Evolutionary conservation across 805 yeast species (phyloP), one percentile per base, ranked within the genome.

Genomic region (Lipomyces lipofer): DNA sequence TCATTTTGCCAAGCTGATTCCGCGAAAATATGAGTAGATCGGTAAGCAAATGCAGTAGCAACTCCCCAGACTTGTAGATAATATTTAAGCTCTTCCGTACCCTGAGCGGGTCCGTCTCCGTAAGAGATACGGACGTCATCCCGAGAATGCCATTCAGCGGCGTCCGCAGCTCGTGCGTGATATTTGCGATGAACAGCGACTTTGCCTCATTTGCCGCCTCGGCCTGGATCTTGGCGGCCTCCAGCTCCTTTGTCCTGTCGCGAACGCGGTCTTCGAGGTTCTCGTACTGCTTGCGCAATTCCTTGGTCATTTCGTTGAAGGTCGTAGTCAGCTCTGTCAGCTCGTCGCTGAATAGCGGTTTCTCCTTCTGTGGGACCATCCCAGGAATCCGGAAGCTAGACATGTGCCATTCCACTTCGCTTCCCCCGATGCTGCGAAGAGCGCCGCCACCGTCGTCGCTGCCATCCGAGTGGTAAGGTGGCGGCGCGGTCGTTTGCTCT

Each of bases 141-240:
- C 98, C 98, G 51, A 94, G 73, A 39, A 94, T 94, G 67, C 99
- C 99, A 69, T 94, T 94, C 58, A 94, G 75, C 1, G 99, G 99
- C 0, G 98, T 94, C 63, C 98, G 80, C 66, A 94, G 76, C 73
- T 94, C 99, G 69, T 89, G 97, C 0, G 96, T 88, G 15, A 89
- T 90, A 63, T 91, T 88, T 1, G 97, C 96, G 64, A 89, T 85
- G 67, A 89, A 89, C 5, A 88, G 90, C 5, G 98, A 91, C 67
- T 94, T 94, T 2, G 98, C 96, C 63, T 94, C 97, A 69, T 92
- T 92, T 0, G 99, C 99, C 27, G 86, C 82, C 42, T 71, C 75
- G 2, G 78, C 78, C 28, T 63, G 64, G 4, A 65, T 50, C 44
- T 66, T 64, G 5, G 73, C 72, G 1, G 84, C 85, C 69, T 91